Base-by-base conservation (phyloP, 441 rosid species). In the Eruca vesicaria region DNA sequence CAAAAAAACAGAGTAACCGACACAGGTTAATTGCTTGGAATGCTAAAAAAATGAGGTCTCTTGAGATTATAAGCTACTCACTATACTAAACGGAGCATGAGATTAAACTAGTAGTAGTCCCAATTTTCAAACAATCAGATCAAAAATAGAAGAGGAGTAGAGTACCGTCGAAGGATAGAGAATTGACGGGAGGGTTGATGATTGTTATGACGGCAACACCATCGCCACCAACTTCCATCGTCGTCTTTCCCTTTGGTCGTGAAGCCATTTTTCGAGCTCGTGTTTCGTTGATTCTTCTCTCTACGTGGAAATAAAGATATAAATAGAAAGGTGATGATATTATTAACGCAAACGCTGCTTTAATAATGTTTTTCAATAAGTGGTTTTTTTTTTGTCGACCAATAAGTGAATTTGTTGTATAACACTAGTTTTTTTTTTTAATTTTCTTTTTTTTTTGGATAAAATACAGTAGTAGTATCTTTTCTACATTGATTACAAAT, bases 131-230 rank as follows among this genome's bases (percentile, higher is more conserved):
- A 50, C 50, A 65, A 66, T 58, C 76, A 75, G 15, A 15, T 14
- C 0, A 76, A 64, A 43, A 59, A 6, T 0, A 19, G 69, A 73
- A 32, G 43, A 41, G 60, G 57, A 57, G 21, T 9, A 56, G 16
- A 57, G 20, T 85, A 95, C 99, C 97, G 69, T 93, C 96, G 2
- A 86, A 78, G 1, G 99, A 90, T 43, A 96, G 98, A 31, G 99
- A 86, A 84, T 96, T 96, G 72, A 96, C 97, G 9, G 99, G 99
- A 68, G 97, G 98, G 53, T 93, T 87, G 82, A 91, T 82, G 87
- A 96, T 75, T 66, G 99, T 93, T 71, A 93, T 80, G 80, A 93
- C 48, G 62, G 97, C 98, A 58, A 96, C 95, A 36, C 97, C 97
- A 79, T 93, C 95, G 76, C 84, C 78, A 61, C 98, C 97, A 7